Percentiles rank a stretch among this genome's conserved stretches.
These are phyloP conservation scores for Tulasnella sp. DNA, from an alignment of 768 basidiomycete genomes.

Conservation along the genomic window DNA sequence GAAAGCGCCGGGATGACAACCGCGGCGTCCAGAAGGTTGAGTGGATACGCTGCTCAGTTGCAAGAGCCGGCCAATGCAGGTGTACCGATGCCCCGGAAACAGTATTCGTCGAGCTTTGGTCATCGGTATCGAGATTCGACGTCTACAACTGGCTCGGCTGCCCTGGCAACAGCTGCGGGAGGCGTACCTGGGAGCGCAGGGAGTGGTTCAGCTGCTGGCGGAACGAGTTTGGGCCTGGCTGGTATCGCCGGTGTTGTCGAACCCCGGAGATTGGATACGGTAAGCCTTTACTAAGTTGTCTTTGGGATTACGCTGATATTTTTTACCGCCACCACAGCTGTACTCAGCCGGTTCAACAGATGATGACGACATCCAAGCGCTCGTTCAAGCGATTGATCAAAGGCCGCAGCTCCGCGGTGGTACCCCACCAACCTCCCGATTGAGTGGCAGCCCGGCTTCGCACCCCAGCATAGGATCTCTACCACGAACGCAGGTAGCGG, in stretches of 20 bases:
- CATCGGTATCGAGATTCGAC: constrained; percentile 25
- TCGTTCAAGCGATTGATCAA: constrained; percentile 34
- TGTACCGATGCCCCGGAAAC: constrained; percentile 17
- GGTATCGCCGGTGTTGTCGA: background rate
- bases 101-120: constrained; percentile 33
- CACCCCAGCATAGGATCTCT: constrained; percentile 25
- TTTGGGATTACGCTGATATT: background rate
- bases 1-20: constrained; percentile 2
- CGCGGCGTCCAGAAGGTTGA: background rate
- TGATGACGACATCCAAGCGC: constrained; percentile 34
- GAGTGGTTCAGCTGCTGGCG: constrained; percentile 23
- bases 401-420: constrained; percentile 36
- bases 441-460: constrained; percentile 29
- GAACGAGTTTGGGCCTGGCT: constrained; percentile 21
- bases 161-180: background rate
- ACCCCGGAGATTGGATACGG: background rate
- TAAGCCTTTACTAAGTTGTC: background rate
- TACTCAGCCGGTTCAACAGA: constrained; percentile 20
- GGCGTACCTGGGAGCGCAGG: constrained; percentile 28
- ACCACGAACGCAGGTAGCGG: background rate
- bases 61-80: constrained; percentile 15
- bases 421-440: constrained; percentile 18
- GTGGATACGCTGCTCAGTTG: constrained; percentile 13
- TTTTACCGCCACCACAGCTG: background rate
- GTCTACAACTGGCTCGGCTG: constrained; percentile 10